Evolutionary conservation across 352 stramenopile genomes (phyloP).

Genomic region (Halophytophthora batemanensis): DNA sequence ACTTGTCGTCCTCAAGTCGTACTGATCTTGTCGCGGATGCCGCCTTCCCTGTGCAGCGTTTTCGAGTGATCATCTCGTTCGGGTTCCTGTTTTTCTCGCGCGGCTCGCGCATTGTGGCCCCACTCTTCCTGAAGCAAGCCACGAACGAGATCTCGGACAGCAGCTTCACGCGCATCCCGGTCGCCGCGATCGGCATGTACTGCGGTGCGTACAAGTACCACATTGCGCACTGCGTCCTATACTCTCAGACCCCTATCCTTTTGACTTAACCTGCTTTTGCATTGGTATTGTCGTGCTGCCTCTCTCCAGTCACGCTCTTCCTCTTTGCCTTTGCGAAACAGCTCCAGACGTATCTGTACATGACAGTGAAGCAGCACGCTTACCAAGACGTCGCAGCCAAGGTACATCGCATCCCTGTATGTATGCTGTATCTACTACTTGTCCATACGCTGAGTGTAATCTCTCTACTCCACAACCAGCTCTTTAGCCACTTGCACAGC

Average conservation of each 20-base stretch:
- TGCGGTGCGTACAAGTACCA: constrained; percentile 32
- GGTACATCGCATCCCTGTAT: constrained; percentile 17
- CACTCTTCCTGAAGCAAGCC: constrained; percentile 69
- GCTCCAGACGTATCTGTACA: constrained; percentile 90
- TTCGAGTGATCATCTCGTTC: constrained; percentile 63
- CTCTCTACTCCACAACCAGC: constrained; percentile 18
- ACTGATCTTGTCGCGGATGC: background rate
- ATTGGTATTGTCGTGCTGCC: background rate
- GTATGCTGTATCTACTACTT: background rate
- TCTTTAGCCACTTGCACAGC: constrained; percentile 93
- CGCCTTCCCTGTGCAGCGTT: constrained; percentile 23
- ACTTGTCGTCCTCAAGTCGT: background rate
- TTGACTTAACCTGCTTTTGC: background rate
- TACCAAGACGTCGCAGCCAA: constrained; percentile 94
- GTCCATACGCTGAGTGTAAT: constrained; percentile 3
- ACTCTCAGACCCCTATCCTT: background rate
- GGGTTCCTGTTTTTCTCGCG: constrained; percentile 68
- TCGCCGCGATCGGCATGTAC: constrained; percentile 53
- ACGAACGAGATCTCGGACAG: constrained; percentile 52
- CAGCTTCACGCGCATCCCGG: constrained; percentile 35
- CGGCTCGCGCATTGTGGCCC: constrained; percentile 60
- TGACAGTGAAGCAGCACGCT: constrained; percentile 95
- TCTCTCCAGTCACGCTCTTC: constrained; percentile 44
- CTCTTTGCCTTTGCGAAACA: constrained; percentile 90
- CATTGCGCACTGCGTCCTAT: background rate